Evolutionary conservation across 805 yeast genomes (phyloP).

Genomic region (Saccharomycopsis olivae): DNA sequence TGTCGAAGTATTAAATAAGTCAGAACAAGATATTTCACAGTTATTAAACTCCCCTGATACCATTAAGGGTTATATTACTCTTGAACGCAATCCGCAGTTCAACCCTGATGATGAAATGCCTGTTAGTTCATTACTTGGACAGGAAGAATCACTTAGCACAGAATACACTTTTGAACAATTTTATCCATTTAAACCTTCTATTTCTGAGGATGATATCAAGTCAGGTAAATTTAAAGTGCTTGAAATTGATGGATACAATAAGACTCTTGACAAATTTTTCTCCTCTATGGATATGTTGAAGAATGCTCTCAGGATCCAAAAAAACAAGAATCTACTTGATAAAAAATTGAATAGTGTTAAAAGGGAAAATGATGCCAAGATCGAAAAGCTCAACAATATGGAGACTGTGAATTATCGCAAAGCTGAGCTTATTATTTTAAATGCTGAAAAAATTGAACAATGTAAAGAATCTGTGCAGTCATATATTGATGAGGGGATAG

Average conservation of each 20-base stretch:
- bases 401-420: constrained; percentile 54
- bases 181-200: constrained; percentile 53
- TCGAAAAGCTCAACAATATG: constrained; percentile 50
- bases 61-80: constrained; percentile 50
- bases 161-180: constrained; percentile 48
- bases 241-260: constrained; percentile 56
- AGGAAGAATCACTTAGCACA: constrained; percentile 30
- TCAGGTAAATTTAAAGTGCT: constrained; percentile 27
- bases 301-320: constrained; percentile 61
- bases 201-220: constrained; percentile 24
- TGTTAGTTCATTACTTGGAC: constrained; percentile 9
- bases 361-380: constrained; percentile 58
- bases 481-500: constrained; percentile 75
- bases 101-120: constrained; percentile 27
- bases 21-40: constrained; percentile 34
- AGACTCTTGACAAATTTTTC: constrained; percentile 73
- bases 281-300: constrained; percentile 79
- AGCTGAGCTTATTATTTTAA: constrained; percentile 62
- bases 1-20: constrained; percentile 33
- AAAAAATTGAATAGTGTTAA: constrained; percentile 68
- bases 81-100: constrained; percentile 45
- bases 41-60: constrained; percentile 29
- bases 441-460: constrained; percentile 61
- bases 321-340: constrained; percentile 65
- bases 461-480: constrained; percentile 59